Percentiles rank a stretch among this genome's conserved stretches.
Conservation (phyloP, 257 asterid genomes). For the Haberlea rhodopensis region DNA sequence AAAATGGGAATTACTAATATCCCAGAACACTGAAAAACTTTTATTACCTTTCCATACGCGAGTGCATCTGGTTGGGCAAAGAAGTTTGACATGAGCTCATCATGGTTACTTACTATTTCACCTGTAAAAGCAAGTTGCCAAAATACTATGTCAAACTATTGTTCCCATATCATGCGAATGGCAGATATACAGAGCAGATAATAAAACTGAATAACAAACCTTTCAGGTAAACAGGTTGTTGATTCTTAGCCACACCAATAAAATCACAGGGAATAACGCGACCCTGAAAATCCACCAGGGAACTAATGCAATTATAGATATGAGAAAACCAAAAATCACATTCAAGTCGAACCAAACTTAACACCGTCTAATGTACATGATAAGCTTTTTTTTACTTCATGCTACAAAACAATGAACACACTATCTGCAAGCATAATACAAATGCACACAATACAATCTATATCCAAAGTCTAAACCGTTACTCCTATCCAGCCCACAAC, state of each 20-base stretch:
- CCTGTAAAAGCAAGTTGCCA: constrained; percentile 48
- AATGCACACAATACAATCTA: not conserved
- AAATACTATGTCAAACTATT: constrained; percentile 17
- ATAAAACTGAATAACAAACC: constrained; percentile 42
- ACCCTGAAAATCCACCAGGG: constrained; percentile 60
- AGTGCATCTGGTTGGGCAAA: constrained; percentile 99
- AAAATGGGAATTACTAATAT: constrained; percentile 7
- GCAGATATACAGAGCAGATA: constrained; percentile 16
- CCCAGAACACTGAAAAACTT: not conserved
- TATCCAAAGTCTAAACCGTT: constrained; percentile 7
- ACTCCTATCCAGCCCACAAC: constrained; percentile 7
- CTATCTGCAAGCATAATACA: constrained; percentile 13
- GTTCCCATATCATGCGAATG: constrained; percentile 4
- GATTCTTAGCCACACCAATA: constrained; percentile 94
- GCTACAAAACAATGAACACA: not conserved
- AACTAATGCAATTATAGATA: constrained; percentile 25
- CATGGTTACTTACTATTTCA: constrained; percentile 92
- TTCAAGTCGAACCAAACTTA: constrained; percentile 20
- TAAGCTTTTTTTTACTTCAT: constrained; percentile 1
- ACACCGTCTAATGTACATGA: not conserved
- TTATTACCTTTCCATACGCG: constrained; percentile 87
- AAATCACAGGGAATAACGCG: constrained; percentile 98
- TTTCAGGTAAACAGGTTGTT: constrained; percentile 87
- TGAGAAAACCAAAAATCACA: constrained; percentile 23
- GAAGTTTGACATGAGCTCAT: constrained; percentile 99